Evolutionary conservation across 495 filamentous ascomycete species (phyloP).

Genomic region (Xylaria castorea): DNA sequence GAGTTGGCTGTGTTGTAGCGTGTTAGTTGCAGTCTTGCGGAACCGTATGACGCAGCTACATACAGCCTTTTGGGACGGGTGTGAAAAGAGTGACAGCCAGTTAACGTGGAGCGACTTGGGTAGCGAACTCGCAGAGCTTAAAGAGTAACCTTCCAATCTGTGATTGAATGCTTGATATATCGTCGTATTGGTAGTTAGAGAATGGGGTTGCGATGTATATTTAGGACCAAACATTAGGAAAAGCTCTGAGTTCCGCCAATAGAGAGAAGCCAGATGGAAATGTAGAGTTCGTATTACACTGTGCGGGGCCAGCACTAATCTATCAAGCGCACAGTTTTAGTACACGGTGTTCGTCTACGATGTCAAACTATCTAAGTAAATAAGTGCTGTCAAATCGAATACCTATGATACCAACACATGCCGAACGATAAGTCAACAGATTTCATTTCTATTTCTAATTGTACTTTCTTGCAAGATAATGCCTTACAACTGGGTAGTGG

Average conservation of each 20-base stretch:
- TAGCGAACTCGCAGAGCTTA: background rate
- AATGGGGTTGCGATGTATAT: background rate
- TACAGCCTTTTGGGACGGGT: background rate
- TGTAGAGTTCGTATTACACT: background rate
- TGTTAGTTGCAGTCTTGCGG: conserved; percentile 1
- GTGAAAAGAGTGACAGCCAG: background rate
- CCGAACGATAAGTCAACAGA: background rate
- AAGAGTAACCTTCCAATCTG: background rate
- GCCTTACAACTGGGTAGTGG: background rate
- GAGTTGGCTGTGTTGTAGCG: background rate
- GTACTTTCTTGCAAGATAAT: background rate
- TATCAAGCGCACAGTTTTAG: background rate
- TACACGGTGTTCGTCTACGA: background rate
- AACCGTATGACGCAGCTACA: background rate
- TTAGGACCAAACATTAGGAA: background rate
- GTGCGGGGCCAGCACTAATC: background rate
- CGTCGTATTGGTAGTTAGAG: background rate
- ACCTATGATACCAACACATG: background rate
- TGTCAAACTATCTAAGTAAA: background rate
- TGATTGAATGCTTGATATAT: background rate
- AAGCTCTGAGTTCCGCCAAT: conserved; percentile 2
- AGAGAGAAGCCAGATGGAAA: background rate
- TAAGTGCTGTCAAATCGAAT: background rate
- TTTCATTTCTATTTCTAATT: background rate
- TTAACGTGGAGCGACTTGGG: background rate